phyloP scores from a whole-genome alignment of 1,284 basidiomycete species.

The Taiwanofungus camphoratus region DNA sequence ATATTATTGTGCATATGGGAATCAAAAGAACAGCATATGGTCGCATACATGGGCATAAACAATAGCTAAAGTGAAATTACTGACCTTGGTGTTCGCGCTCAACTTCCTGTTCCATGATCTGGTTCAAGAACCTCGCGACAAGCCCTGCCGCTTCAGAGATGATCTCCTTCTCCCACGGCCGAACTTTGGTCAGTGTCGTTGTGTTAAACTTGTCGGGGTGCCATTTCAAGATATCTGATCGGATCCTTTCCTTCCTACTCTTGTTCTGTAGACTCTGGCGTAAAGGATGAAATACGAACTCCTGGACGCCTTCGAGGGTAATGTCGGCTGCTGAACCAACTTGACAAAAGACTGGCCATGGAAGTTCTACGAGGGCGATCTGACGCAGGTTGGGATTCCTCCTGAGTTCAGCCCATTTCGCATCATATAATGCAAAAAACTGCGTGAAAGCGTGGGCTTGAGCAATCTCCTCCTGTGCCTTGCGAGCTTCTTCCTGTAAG shows the following conservation, averaged over 20 bases:
- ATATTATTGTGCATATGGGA: too few species aligned
- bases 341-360: conserved; percentile 2
- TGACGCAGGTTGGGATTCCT: not conserved
- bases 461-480: not conserved
- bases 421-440: conserved; percentile 1
- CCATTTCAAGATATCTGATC: conserved; percentile 42
- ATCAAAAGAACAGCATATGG: too few species aligned
- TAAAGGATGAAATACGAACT: conserved; percentile 35
- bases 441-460: not conserved
- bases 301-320: conserved; percentile 25
- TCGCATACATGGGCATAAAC: too few species aligned
- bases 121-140: conserved; percentile 1
- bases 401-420: conserved; percentile 4
- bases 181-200: conserved; percentile 7
- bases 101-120: not conserved
- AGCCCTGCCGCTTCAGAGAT: conserved; percentile 9
- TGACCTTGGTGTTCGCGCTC: too few species aligned
- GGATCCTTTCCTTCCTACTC: conserved; percentile 32
- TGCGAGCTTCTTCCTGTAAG: conserved; percentile 2
- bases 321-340: conserved; percentile 20
- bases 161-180: conserved; percentile 6
- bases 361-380: not conserved
- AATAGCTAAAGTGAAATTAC: too few species aligned
- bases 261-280: conserved; percentile 28
- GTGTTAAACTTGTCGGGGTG: conserved; percentile 48